Conservation (phyloP, 208 protist genomes). For the Trypanosoma lewisi region DNA sequence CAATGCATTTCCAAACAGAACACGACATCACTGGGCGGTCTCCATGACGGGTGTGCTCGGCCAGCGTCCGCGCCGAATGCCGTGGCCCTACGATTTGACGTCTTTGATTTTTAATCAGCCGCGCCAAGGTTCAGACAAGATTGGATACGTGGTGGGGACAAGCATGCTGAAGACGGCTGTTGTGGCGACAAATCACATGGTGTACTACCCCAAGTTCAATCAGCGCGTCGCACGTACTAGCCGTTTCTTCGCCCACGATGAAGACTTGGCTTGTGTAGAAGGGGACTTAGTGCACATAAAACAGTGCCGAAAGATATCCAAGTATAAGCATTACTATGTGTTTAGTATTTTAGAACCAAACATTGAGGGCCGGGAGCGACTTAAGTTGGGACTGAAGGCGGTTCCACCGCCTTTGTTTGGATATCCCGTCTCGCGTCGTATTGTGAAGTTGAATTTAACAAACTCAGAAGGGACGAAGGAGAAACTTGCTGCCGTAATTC, state of each 20-base stretch:
- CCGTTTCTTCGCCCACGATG: constrained; percentile 91
- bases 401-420: constrained; percentile 89
- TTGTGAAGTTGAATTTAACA: constrained; percentile 92
- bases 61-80: constrained; percentile 90
- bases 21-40: constrained; percentile 88
- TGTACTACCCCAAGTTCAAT: constrained; percentile 94
- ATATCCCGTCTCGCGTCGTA: constrained; percentile 85
- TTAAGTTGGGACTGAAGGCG: constrained; percentile 87
- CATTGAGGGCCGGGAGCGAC: constrained; percentile 86
- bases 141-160: constrained; percentile 91
- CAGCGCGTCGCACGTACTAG: constrained; percentile 89
- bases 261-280: constrained; percentile 92
- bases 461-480: constrained; percentile 82
- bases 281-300: constrained; percentile 92
- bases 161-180: constrained; percentile 93
- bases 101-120: constrained; percentile 93
- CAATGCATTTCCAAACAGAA: constrained; percentile 90
- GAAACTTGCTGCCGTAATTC: constrained; percentile 89
- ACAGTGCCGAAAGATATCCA: constrained; percentile 89
- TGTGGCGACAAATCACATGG: constrained; percentile 89
- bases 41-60: constrained; percentile 84
- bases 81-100: constrained; percentile 91
- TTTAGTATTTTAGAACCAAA: constrained; percentile 92
- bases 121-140: constrained; percentile 88
- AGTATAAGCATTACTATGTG: constrained; percentile 94